These are phyloP conservation scores for Leptosphaerulina australis DNA, from an alignment of 2,329 filamentous ascomycete genomes.

Conservation along the genomic window DNA sequence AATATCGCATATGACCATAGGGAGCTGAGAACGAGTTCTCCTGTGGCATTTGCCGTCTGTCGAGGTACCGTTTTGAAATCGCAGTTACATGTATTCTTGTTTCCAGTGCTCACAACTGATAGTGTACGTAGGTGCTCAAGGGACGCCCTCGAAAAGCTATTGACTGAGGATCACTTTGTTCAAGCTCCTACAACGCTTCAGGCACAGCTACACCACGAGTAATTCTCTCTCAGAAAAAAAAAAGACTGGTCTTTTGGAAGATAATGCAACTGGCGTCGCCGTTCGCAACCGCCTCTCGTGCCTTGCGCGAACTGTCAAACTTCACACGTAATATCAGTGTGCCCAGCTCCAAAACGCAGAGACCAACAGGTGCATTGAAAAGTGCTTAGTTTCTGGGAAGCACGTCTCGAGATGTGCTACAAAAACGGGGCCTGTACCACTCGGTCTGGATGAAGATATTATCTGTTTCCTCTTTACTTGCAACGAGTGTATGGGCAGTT, in stretches of 20 bases:
- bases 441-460: slow-evolving; percentile 13
- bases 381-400: not conserved
- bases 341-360: slow-evolving; percentile 6
- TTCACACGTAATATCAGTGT: slow-evolving; percentile 13
- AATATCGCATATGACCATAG: too few species aligned
- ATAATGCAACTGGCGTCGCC: slow-evolving; percentile 13
- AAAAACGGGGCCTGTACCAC: slow-evolving; percentile 7
- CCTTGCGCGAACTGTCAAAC: slow-evolving; percentile 18
- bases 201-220: slow-evolving; percentile 7
- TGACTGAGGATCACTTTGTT: not conserved
- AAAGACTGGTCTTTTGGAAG: slow-evolving; percentile 13
- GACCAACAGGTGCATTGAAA: not conserved
- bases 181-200: not conserved
- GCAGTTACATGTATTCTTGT: too few species aligned
- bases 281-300: slow-evolving; percentile 6
- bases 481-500: slow-evolving; percentile 14
- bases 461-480: slow-evolving; percentile 12
- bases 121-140: not conserved
- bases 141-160: not conserved
- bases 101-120: not conserved
- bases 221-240: slow-evolving; percentile 9
- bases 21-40: too few species aligned
- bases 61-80: too few species aligned
- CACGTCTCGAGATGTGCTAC: slow-evolving; percentile 6
- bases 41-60: too few species aligned